phyloP scores from a whole-genome alignment of 176 grass and related monocot species.

The Avena atlantica region DNA sequence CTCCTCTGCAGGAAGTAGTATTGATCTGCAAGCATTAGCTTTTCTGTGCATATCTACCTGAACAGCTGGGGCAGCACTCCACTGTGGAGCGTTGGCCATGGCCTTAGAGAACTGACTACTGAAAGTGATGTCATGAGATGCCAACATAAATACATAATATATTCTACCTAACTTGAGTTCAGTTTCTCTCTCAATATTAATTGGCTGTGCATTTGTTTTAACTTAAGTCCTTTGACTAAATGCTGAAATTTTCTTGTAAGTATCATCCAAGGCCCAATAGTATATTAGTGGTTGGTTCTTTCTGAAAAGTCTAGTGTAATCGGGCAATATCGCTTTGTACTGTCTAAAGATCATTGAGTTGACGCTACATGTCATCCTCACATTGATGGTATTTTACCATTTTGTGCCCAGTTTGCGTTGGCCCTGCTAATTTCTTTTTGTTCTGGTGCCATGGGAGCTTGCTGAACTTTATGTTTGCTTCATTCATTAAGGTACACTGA shows the following conservation, averaged over 20 bases:
- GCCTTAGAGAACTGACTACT: neutral
- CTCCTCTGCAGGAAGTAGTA: too few species aligned
- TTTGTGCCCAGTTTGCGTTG: neutral
- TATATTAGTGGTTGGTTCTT: slow-evolving; percentile 8
- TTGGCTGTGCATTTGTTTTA: neutral
- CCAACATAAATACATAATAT: neutral
- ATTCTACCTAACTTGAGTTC: neutral
- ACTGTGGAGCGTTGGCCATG: too few species aligned
- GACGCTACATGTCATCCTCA: neutral
- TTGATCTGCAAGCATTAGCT: too few species aligned
- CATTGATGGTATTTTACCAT: neutral
- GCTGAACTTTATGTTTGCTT: slow-evolving; percentile 53
- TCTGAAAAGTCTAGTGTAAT: neutral
- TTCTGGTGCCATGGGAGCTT: slow-evolving; percentile 18
- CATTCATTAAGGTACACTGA: slow-evolving; percentile 80
- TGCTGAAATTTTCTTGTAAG: slow-evolving; percentile 6
- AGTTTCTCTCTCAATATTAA: neutral
- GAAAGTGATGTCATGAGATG: neutral
- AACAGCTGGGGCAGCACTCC: too few species aligned
- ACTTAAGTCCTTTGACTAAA: neutral
- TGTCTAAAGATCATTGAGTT: slow-evolving; percentile 25
- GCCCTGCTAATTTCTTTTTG: slow-evolving; percentile 10
- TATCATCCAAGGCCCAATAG: neutral
- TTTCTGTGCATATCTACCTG: too few species aligned
- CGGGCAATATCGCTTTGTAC: neutral